Conservation (phyloP, 129 eudicot genomes). For the Saussurea involucrata region DNA sequence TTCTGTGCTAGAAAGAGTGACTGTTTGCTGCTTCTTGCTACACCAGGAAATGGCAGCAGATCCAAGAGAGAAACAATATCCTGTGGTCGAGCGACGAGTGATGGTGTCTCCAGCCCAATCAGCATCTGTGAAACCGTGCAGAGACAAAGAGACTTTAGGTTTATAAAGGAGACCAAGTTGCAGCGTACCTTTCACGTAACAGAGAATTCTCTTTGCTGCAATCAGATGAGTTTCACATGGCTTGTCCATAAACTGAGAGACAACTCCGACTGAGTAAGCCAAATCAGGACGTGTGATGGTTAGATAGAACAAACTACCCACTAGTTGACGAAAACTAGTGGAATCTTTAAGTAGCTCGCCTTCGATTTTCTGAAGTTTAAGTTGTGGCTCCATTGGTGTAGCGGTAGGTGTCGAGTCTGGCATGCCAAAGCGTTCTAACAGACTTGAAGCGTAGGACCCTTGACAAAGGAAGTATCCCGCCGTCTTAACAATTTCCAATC, state of each 20-base stretch:
- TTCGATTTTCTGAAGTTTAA: not conserved
- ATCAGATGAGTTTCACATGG: not conserved
- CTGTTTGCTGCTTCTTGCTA: conserved; percentile 17
- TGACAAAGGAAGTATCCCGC: not conserved
- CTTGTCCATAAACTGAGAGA: conserved; percentile 1
- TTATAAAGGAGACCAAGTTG: not conserved
- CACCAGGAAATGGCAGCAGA: conserved; percentile 19
- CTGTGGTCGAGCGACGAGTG: not conserved
- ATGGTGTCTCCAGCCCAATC: conserved; percentile 3
- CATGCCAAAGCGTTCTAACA: conserved; percentile 9
- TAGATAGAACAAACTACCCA: conserved; percentile 1
- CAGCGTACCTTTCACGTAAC: conserved; percentile 1
- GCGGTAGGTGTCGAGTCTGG: not conserved
- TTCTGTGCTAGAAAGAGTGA: not conserved
- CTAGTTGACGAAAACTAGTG: not conserved
- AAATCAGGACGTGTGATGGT: conserved; percentile 10
- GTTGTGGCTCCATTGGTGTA: conserved; percentile 14
- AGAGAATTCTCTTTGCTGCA: not conserved
- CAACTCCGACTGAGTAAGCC: not conserved
- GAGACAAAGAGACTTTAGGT: too few relatives aligned
- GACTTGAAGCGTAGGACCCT: not conserved
- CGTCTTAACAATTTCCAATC: conserved; percentile 5
- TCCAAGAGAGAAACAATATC: not conserved
- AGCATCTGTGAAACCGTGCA: not conserved
- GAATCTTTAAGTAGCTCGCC: not conserved